Evolutionary conservation across 176 grass and related monocot genomes (phyloP), one percentile per base, ranked within the genome.

Genomic region (Hyparrhenia diplandra): DNA sequence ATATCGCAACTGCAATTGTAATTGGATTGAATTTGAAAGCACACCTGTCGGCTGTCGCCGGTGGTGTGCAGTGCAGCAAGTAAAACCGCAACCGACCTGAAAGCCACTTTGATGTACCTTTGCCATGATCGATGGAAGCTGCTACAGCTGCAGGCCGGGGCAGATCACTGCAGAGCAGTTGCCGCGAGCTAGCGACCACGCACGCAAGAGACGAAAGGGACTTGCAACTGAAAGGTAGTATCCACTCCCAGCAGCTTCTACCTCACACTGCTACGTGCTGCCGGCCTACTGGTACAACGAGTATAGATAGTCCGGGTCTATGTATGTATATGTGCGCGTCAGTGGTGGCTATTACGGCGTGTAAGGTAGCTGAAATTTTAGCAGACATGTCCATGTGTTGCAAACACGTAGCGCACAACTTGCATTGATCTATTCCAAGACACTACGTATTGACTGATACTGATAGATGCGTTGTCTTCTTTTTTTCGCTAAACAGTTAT

Each of bases 201-300:
- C 46, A 2, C 24, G 16, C 31, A 2, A 28, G 28, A 67, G 28
- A 11, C 69, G 75, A 88, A 84, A 84, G 81, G 24, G 76, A 84
- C 81, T 41, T 14, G 60, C 37, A 88, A 88, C 81, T 20, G 69
- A 88, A 88, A 84, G 57, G 69, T 31, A n/a, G 2, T 36, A 63
- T 54, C 52, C 37, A 61, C 52, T 39, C 61, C 67, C 54, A 59
- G 52, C 30, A 34, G 17, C 37, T 51, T 32, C 4, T 66, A 31
- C 74, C 21, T 43, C 20, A 8, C 54, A 21, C 49, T 21, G 49
- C 49, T 54, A 54, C 16, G 8, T 17, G 16, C 18, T 21, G 11
- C n/a, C n/a, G n/a, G n/a, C n/a, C 49, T 54, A 54, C 8, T 2
- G 8, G 9, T 2, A 21, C 18, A 21, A 21, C 49, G 8, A 21